A percentile compares a stretch with the other conserved stretches of the same genome.
Conservation (phyloP, 2,329 filamentous ascomycete species). For the Fusarium fracticaudum region DNA sequence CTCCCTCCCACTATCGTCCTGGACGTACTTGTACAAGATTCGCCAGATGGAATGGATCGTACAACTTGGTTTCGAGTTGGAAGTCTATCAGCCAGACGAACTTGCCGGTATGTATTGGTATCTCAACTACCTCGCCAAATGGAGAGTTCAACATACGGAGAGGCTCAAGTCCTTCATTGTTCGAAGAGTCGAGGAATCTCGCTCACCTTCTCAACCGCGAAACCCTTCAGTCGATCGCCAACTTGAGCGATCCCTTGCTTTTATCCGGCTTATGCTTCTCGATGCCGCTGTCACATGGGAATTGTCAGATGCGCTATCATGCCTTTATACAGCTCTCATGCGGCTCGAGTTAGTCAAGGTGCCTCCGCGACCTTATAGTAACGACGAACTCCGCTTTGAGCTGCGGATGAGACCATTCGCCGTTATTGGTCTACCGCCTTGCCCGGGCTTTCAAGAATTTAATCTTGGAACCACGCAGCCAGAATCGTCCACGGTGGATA, state of each 20-base stretch:
- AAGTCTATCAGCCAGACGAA: slow-evolving; percentile 88
- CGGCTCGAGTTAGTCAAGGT: slow-evolving; percentile 65
- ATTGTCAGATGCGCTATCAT: slow-evolving; percentile 63
- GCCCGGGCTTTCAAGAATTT: slow-evolving; percentile 73
- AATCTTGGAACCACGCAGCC: slow-evolving; percentile 53
- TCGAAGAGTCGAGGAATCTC: slow-evolving; percentile 48
- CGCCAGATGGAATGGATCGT: slow-evolving; percentile 86
- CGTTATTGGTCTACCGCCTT: slow-evolving; percentile 71
- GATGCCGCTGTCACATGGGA: slow-evolving; percentile 72
- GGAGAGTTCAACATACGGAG: slow-evolving; percentile 74
- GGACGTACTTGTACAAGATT: slow-evolving; percentile 92
- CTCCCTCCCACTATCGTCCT: slow-evolving; percentile 81
- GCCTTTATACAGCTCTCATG: slow-evolving; percentile 73
- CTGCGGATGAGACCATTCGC: slow-evolving; percentile 88
- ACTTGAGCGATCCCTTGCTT: slow-evolving; percentile 60
- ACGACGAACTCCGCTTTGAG: slow-evolving; percentile 76
- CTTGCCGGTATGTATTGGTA: slow-evolving; percentile 92
- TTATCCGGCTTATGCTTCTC: slow-evolving; percentile 68
- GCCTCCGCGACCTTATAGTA: slow-evolving; percentile 71
- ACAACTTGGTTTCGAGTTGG: slow-evolving; percentile 92
- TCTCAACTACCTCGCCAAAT: slow-evolving; percentile 76
- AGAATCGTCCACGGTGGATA: slow-evolving; percentile 49
- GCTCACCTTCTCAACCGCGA: slow-evolving; percentile 11
- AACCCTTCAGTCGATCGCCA: slow-evolving; percentile 52
- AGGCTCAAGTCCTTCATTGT: slow-evolving; percentile 75